phyloP scores from a whole-genome alignment of 176 grass and related monocot genomes.

The Elymus sibiricus region DNA sequence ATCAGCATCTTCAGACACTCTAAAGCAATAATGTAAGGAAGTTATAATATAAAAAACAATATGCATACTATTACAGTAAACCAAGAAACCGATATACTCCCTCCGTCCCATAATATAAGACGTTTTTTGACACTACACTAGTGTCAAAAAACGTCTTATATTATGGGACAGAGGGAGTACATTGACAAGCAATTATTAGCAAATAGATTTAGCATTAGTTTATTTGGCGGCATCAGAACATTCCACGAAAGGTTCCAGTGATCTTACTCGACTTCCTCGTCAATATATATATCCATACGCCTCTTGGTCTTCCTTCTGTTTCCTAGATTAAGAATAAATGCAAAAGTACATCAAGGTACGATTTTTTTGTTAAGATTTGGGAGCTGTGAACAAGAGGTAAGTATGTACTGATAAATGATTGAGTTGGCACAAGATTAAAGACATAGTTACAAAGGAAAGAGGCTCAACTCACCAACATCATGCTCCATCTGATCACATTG shows the following conservation, averaged over 20 bases:
- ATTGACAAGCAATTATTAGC: neutral
- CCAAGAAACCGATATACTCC: neutral
- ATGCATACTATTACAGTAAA: too few relatives aligned
- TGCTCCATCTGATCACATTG: constrained; percentile 20
- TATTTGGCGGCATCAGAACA: neutral
- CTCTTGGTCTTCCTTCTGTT: constrained; percentile 47
- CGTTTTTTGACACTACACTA: too few relatives aligned
- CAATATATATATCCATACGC: constrained; percentile 50
- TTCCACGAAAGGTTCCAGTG: neutral
- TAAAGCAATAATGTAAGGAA: constrained; percentile 30
- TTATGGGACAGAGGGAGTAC: too few relatives aligned
- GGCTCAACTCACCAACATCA: constrained; percentile 44
- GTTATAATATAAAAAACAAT: neutral
- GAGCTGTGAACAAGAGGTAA: neutral
- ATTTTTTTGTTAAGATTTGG: neutral
- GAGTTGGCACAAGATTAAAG: neutral
- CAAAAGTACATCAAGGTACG: constrained; percentile 22
- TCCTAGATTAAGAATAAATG: constrained; percentile 34
- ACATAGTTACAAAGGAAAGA: neutral
- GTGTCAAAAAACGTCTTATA: too few relatives aligned
- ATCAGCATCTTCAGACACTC: constrained; percentile 76
- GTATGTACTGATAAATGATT: neutral
- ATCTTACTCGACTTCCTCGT: constrained; percentile 85
- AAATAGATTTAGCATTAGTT: neutral
- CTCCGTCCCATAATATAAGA: too few relatives aligned